These are phyloP conservation scores for Emericellopsis atlantica DNA, from an alignment of 2,329 filamentous ascomycete genomes.

Conservation along the genomic window DNA sequence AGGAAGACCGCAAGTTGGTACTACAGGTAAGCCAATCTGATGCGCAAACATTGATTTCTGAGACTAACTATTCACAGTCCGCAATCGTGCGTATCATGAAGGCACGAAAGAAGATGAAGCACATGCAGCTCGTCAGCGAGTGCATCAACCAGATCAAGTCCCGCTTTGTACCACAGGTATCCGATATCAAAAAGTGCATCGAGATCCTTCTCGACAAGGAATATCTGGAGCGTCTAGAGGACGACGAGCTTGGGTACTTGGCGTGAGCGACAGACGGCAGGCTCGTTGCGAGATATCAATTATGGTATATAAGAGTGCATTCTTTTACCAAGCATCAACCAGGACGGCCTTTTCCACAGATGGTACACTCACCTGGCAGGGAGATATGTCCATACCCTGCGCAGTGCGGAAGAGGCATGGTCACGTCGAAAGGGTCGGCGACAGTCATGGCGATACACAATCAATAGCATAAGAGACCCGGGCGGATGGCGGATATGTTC, in stretches of 20 bases:
- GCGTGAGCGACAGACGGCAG: constrained; percentile 36
- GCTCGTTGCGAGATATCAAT: too few relatives aligned
- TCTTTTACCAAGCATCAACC: too few relatives aligned
- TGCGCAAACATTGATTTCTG: neutral
- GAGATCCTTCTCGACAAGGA: constrained; percentile 98
- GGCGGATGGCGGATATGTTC: too few relatives aligned
- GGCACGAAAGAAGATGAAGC: constrained; percentile 97
- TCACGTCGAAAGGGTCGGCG: too few relatives aligned
- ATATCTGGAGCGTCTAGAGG: constrained; percentile 89
- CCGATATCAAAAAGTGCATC: constrained; percentile 99
- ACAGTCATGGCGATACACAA: too few relatives aligned
- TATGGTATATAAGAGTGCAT: too few relatives aligned
- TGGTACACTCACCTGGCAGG: too few relatives aligned
- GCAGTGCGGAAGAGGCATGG: too few relatives aligned
- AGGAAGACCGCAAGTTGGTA: constrained; percentile 92
- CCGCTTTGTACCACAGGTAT: constrained; percentile 84
- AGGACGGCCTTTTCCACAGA: too few relatives aligned
- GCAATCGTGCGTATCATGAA: constrained; percentile 99
- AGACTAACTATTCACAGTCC: constrained; percentile 46
- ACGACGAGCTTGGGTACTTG: constrained; percentile 88
- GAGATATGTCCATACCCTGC: too few relatives aligned
- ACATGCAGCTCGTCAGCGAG: constrained; percentile 84
- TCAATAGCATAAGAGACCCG: too few relatives aligned
- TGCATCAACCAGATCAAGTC: constrained; percentile 91
- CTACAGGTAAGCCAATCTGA: constrained; percentile 63